phyloP scores from a whole-genome alignment of 371 early-diverging fungal genomes.

The Rhizopus stolonifer region DNA sequence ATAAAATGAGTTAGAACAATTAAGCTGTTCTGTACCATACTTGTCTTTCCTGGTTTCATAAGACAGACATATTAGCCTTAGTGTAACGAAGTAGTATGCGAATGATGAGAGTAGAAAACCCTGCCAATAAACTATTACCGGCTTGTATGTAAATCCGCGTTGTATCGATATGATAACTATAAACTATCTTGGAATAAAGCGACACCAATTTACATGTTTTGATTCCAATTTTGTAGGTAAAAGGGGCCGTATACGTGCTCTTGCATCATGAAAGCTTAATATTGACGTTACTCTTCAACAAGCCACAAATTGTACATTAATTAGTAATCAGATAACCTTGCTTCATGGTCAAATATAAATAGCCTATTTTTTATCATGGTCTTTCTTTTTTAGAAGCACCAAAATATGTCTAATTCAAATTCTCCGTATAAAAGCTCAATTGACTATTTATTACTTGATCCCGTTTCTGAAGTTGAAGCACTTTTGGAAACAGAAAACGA shows the following conservation, averaged over 20 bases:
- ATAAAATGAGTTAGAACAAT: no score
- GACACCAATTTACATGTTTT: no score
- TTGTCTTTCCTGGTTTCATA: no score
- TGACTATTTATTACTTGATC: constrained; percentile 17
- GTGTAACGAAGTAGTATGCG: no score
- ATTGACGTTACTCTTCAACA: not conserved
- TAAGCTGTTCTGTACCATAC: no score
- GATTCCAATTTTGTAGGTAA: no score
- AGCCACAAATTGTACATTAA: not conserved
- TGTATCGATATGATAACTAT: no score
- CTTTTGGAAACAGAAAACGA: constrained; percentile 9
- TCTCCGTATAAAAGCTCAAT: constrained; percentile 5
- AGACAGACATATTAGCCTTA: no score
- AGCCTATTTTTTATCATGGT: not conserved
- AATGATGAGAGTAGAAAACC: no score
- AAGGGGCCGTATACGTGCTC: not conserved
- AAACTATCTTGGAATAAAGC: no score
- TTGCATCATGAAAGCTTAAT: not conserved
- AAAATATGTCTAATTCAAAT: constrained; percentile 10
- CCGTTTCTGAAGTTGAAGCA: constrained; percentile 10
- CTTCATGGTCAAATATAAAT: not conserved
- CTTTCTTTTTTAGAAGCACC: not conserved
- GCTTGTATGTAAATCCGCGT: no score
- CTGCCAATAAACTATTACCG: no score
- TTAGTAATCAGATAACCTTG: not conserved